Evolutionary conservation across 306 rosid genomes (phyloP).

Genomic region (Carpinus fangiana): DNA sequence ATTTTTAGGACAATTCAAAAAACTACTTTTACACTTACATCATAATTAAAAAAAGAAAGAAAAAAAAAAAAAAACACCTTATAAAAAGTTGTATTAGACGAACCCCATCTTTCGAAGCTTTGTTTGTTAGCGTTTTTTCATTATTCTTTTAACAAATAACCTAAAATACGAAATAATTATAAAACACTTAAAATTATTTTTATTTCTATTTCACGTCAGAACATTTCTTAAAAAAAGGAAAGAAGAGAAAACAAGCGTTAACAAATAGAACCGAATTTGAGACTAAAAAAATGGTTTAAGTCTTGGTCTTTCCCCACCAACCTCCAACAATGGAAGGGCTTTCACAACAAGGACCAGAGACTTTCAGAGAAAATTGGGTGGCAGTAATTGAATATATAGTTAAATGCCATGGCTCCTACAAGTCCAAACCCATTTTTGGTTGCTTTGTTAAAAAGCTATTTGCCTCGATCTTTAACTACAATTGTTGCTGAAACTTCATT

Average conservation of each 20-base stretch:
- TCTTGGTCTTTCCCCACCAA: neutral
- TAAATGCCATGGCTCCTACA: neutral
- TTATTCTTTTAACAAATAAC: no score
- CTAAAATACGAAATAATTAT: no score
- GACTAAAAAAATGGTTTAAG: neutral
- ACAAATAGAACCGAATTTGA: neutral
- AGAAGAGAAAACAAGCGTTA: no score
- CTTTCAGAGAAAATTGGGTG: neutral
- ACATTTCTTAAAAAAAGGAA: neutral
- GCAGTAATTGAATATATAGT: neutral
- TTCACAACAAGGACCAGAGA: neutral
- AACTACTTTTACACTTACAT: no score
- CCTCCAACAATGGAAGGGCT: neutral
- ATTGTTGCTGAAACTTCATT: neutral
- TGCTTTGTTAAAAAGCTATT: neutral
- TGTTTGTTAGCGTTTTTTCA: no score
- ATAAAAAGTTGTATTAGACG: no score
- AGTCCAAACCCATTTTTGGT: neutral
- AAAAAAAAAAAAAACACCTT: no score
- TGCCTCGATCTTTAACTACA: neutral
- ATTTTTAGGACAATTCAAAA: no score
- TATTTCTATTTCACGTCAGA: no score
- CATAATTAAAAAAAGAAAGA: no score
- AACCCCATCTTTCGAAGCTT: no score
- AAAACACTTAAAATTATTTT: no score